Evolutionary conservation across 331 rosid species (phyloP).

Genomic region (Ulmus americana): DNA sequence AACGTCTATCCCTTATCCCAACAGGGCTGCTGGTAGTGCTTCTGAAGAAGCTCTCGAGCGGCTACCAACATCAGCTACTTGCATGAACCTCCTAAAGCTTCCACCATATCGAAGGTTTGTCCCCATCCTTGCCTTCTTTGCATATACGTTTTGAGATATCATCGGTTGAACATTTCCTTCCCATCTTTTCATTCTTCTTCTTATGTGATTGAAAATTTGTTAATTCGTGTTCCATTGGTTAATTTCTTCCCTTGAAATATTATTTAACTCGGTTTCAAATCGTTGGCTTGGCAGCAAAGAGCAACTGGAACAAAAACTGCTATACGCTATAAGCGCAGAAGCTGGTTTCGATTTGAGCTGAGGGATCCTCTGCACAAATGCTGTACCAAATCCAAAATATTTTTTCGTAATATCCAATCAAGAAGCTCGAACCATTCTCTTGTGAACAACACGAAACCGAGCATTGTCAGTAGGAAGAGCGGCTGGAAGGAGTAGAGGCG

Average conservation of each 20-base stretch:
- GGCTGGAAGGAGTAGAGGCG: constrained; percentile 11
- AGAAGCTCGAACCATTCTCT: neutral
- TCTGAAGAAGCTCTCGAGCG: constrained; percentile 86
- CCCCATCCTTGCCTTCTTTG: constrained; percentile 14
- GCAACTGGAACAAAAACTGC: constrained; percentile 75
- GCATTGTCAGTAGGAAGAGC: constrained; percentile 5
- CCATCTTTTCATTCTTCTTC: neutral
- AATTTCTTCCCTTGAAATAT: constrained; percentile 1
- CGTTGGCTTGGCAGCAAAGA: constrained; percentile 55
- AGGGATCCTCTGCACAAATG: constrained; percentile 12
- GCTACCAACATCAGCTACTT: constrained; percentile 89
- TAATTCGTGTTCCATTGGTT: neutral
- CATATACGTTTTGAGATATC: constrained; percentile 11
- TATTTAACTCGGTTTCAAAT: constrained; percentile 2
- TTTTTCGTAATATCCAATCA: neutral
- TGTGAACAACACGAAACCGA: neutral
- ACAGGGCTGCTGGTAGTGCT: constrained; percentile 84
- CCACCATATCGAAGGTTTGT: constrained; percentile 90
- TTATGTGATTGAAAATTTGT: neutral
- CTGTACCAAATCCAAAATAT: neutral
- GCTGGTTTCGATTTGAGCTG: constrained; percentile 95
- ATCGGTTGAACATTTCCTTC: neutral
- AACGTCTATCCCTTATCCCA: constrained; percentile 13
- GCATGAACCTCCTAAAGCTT: constrained; percentile 95
- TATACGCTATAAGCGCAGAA: constrained; percentile 83